Evolutionary conservation across 306 rosid genomes (phyloP).

Genomic region (Neltuma alba): DNA sequence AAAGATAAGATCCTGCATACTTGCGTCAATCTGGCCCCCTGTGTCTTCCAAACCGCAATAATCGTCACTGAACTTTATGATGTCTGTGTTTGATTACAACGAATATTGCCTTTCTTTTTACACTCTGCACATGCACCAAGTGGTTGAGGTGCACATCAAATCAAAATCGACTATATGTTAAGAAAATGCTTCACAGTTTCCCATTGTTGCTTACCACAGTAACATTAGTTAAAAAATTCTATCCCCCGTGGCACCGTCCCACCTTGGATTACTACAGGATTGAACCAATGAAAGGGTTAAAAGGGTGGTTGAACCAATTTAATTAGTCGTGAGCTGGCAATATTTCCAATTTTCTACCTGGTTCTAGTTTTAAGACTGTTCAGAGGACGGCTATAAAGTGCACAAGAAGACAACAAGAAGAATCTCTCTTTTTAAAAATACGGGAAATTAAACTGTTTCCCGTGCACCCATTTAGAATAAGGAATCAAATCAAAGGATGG

Average conservation of each 20-base stretch:
- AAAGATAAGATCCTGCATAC: conserved; percentile 10
- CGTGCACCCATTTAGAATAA: background rate
- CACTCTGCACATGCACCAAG: conserved; percentile 19
- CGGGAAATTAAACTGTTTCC: conserved; percentile 2
- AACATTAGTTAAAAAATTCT: background rate
- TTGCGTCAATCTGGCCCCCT: conserved; percentile 14
- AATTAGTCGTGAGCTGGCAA: background rate
- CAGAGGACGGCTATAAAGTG: conserved; percentile 10
- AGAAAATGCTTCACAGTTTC: conserved; percentile 2
- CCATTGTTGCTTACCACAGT: conserved; percentile 3
- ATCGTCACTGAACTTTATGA: conserved; percentile 28
- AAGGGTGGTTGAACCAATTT: conserved; percentile 2
- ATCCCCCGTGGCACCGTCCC: background rate
- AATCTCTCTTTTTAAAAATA: conserved; percentile 12
- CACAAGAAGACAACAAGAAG: background rate
- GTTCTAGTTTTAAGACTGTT: background rate
- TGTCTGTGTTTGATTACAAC: conserved; percentile 15
- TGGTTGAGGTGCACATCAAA: background rate
- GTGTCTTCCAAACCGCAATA: conserved; percentile 9
- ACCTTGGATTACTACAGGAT: background rate
- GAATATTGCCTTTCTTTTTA: conserved; percentile 18
- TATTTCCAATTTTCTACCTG: background rate
- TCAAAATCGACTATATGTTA: background rate
- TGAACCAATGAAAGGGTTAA: background rate
- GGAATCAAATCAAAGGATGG: conserved; percentile 29